Base-by-base conservation (phyloP, 2,329 filamentous ascomycete genomes). In the Penicillium sp. region DNA sequence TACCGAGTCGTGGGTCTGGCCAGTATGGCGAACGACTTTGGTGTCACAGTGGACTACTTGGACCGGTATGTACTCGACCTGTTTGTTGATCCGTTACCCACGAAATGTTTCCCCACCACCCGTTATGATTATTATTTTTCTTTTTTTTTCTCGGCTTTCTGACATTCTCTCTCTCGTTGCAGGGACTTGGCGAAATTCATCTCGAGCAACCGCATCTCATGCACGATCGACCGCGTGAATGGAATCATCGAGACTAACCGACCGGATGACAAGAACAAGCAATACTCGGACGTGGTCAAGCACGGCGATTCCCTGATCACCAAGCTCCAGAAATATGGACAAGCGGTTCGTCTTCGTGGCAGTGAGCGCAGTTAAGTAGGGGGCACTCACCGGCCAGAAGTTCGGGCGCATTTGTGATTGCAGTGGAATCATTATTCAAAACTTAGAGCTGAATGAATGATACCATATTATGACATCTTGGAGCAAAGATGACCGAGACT, bases 241-340 rank as follows among this genome's bases (percentile, higher is more conserved):
- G 93, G 91, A 58, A 87, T 97, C 60, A 97, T 98, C 63, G 93
- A 97, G 79, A 98, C 93, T 39, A 96, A 96, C 75, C 82, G 93
- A 46, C 90, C 91, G 7, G 93, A 97, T 68, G 90, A 95, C 76
- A 98, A 98, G 84, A 97, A 97, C 79, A 96, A 95, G 80, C 93
- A 98, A 75, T 98, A 98, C 73, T 87, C 90, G 62, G 93, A 98
- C 62, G 90, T 97, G 34, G 90, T 98, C 52, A 93, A 93, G 75
- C 93, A 97, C 69, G 93, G 93, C 29, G 93, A 98, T 71, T 88
- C 95, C 72, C 79, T 98, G 54, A 97, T 98, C 68, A 98, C 93
- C 49, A 98, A 98, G 79, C 77, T 98, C 60, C 93, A 98, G 75
- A 98, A 98, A 79, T 98, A 98, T 70, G 93, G 93, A 39, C 93